Base-by-base conservation (phyloP, 257 asterid genomes). In the Linaria vulgaris region DNA sequence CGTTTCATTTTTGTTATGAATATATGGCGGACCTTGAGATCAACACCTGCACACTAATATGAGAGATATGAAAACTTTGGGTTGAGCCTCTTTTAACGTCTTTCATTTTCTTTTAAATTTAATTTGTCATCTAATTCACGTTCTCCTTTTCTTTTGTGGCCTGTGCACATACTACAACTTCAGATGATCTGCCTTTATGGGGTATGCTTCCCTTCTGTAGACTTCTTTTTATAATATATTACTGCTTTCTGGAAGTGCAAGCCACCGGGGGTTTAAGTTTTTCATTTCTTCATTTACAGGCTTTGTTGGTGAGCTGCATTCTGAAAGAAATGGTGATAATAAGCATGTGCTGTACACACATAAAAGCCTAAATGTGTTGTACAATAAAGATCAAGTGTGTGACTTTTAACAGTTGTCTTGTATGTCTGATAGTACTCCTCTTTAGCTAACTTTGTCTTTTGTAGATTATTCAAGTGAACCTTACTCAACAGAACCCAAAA, bases 101-200 rank as follows among this genome's bases (percentile, higher is more conserved):
- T 51, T 38, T 12, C 20, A 14, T 8, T 15, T 55, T 10, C 37
- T 59, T 13, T 46, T 17, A 22, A 43, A 61, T 48, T 31, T 1
- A 56, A 54, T 50, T 43, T 25, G 19, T 56, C 65, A 15, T 48
- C 63, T 56, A 51, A 43, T 68, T 64, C 52, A 50, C 19, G 30
- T 67, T 56, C 65, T 69, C 58, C n/a, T 74, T 45, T 63, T 61
- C 24, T 67, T 23, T 66, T 30, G 43, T 37, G 56, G 44, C 57
- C 31, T 61, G 63, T 34, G 53, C 70, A 70, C 69, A 50, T 74
- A 48, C 58, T 43, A 41, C 52, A 53, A 44, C 68, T 65, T 80
- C 84, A 83, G 90, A 83, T 69, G 86, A 83, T 68, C 80, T 83
- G 69, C 89, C 89, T 39, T 43, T 83, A 63, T 83, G 90, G 90